Base-by-base conservation (phyloP, 306 rosid species). In the Luffa aegyptiaca region DNA sequence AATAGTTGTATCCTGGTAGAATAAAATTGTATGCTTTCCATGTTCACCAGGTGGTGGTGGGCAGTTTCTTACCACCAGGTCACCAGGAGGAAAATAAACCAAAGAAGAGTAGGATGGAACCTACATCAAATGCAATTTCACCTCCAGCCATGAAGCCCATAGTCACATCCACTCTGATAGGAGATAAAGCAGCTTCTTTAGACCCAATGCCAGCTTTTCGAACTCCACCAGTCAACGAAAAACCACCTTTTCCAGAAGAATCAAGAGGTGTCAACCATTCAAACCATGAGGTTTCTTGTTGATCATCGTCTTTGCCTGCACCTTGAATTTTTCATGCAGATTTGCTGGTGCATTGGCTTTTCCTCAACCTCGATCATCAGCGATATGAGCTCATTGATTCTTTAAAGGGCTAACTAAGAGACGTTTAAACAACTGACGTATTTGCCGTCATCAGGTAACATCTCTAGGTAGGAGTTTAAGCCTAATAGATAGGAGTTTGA, bases 261-360 rank as follows among this genome's bases (percentile, higher is more conserved):
- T 33, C 61, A 51, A 49, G 62, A 31, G 46, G 17, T 49, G 78
- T 33, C 78, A 51, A 51, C 44, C 78, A 74, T 33, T 51, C 78
- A 49, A 48, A 74, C 78, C 78, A 74, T 35, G 76, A 71, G 76
- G 76, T 71, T 45, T 71, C 76, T 71, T 71, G 76, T 71, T 71
- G 20, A 71, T 20, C 31, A 66, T 71, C 39, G 14, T 6, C 41
- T 6, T 71, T 57, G 0, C 39, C 42, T 74, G 78, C 31, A 51
- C 44, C 2, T 13, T 49, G 31, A 74, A 49, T 51, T 35, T 74
- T 74, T 51, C 77, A 31, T 49, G 44, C 61, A 49, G 46, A 51
- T 74, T 49, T 33, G 78, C 61, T 74, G 78, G 61, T 74, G 61
- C 45, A 2, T 51, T 73, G 78, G 61, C 44, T 49, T 73, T 73